These are phyloP conservation scores for Flueggea neowawraea DNA, from an alignment of 441 rosid genomes.

Conservation along the genomic window DNA sequence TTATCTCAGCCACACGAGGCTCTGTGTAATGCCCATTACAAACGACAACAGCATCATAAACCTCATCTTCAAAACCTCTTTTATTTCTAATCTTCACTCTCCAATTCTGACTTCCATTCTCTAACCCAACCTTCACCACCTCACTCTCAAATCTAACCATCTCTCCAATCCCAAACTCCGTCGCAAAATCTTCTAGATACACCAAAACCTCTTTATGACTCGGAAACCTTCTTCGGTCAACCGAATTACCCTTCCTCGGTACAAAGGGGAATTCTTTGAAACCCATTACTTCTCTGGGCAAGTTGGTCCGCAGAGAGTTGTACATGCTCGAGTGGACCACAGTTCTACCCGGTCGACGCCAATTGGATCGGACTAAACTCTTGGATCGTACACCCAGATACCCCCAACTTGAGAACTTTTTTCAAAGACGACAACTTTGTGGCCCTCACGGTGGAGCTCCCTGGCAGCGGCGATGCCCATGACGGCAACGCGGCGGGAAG, in stretches of 20 bases:
- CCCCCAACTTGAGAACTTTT: slow-evolving; percentile 48
- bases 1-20: slow-evolving; percentile 66
- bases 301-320: slow-evolving; percentile 68
- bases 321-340: slow-evolving; percentile 62
- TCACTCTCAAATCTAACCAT: slow-evolving; percentile 64
- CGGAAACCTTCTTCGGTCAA: slow-evolving; percentile 74
- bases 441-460: slow-evolving; percentile 58
- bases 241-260: slow-evolving; percentile 22
- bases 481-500: slow-evolving; percentile 53
- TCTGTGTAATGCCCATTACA: slow-evolving; percentile 78
- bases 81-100: slow-evolving; percentile 33
- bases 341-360: slow-evolving; percentile 49
- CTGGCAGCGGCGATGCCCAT: slow-evolving; percentile 63
- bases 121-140: slow-evolving; percentile 42
- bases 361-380: slow-evolving; percentile 46
- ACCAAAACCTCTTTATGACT: slow-evolving; percentile 67
- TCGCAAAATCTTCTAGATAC: slow-evolving; percentile 60
- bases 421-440: slow-evolving; percentile 54
- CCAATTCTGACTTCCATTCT: slow-evolving; percentile 43
- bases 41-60: slow-evolving; percentile 80
- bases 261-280: slow-evolving; percentile 64
- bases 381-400: slow-evolving; percentile 57
- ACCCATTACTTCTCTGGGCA: slow-evolving; percentile 74
- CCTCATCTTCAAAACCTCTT: slow-evolving; percentile 39
- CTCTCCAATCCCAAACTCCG: slow-evolving; percentile 58